Base-by-base conservation (phyloP, 2,329 filamentous ascomycete genomes). In the Alternaria sp. region DNA sequence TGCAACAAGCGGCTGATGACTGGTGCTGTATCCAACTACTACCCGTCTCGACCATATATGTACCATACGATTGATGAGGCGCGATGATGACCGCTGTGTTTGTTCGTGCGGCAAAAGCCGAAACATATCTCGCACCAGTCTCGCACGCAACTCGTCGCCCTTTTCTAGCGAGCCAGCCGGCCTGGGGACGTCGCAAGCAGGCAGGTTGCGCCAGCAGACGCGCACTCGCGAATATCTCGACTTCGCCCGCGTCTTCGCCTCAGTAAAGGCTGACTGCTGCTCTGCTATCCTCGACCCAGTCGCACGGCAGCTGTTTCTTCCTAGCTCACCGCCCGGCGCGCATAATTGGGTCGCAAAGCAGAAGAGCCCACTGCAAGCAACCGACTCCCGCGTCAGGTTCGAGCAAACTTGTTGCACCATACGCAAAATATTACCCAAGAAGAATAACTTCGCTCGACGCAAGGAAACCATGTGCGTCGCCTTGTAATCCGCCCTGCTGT, bases 391-490 rank as follows among this genome's bases (percentile, higher is more conserved):
- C 74, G 70, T 72, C 67, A 69, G 62, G 41, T 61, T 52, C 61
- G 52, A 72, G 71, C 73, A 75, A 74, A 76, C 73, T 66, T 64
- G 60, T 59, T 62, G 61, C 69, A 59, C 56, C 66, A 54, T 65
- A 57, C 63, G 55, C 52, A 68, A 69, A 67, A 37, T 44, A 64
- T 59, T 52, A 51, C 55, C 67, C 54, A 63, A 59, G 26, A 53
- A 63, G 44, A 51, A 63, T 45, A 58, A 21, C 13, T 59, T 56
- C 48, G 57, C 63, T 26, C 28, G 28, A 34, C 51, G 21, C 23
- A 17, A 33, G 29, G 8, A 40, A 41, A 31, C 48, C 17, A 77
- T 76, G 74, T 60, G 65, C 65, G 68, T 65, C 46, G 62, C 55
- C 56, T 75, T 74, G 73, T 77, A 75, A 62, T 65, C 69, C 64